These are phyloP conservation scores for Macadamia integrifolia DNA, from an alignment of 164 flowering plant genomes.

Conservation along the genomic window DNA sequence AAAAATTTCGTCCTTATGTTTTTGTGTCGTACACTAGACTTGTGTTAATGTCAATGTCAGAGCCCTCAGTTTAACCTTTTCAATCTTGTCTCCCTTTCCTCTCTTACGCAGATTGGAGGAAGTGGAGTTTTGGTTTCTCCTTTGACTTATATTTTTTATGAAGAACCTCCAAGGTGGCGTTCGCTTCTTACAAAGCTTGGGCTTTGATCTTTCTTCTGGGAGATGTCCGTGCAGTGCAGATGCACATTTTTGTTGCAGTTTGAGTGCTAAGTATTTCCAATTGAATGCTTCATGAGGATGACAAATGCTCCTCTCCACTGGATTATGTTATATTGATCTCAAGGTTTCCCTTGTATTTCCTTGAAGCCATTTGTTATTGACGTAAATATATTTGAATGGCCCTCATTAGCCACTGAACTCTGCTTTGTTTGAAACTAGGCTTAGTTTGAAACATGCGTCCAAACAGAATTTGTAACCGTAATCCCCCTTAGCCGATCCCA, in stretches of 20 bases:
- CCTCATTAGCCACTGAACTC: no score
- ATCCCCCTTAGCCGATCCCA: no score
- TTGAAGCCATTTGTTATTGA: no score
- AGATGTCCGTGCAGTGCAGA: not conserved
- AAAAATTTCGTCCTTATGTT: no score
- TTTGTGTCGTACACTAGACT: not conserved
- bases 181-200: slow-evolving; percentile 61
- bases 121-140: slow-evolving; percentile 93
- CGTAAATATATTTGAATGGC: no score
- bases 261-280: not conserved
- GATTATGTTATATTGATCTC: not conserved
- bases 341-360: no score
- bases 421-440: no score
- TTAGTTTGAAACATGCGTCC: no score
- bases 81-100: not conserved
- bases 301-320: not conserved
- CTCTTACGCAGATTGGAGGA: slow-evolving; percentile 74
- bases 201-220: slow-evolving; percentile 19
- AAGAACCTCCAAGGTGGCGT: slow-evolving; percentile 89
- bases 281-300: not conserved
- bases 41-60: not conserved
- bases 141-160: slow-evolving; percentile 90
- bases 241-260: not conserved
- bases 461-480: no score
- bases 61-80: not conserved